These are phyloP conservation scores for Emericellopsis terricola DNA, from an alignment of 495 filamentous ascomycete genomes.

Conservation along the genomic window DNA sequence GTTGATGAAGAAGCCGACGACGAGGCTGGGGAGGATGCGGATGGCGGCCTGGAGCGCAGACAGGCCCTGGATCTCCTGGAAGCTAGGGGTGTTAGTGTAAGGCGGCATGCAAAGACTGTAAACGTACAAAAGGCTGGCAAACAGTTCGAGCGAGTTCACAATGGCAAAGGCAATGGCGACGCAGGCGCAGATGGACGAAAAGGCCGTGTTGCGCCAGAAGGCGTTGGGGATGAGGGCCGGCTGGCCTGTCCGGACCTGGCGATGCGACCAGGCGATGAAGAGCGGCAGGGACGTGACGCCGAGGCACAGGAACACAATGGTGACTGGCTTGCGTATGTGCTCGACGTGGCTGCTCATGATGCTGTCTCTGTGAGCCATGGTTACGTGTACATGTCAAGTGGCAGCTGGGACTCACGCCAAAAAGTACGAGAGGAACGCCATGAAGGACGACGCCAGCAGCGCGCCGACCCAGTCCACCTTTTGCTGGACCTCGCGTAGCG, in stretches of 20 bases:
- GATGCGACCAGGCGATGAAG: constrained; percentile 29
- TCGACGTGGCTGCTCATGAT: constrained; percentile 2
- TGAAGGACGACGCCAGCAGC: constrained; percentile 2
- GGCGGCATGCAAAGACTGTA: constrained; percentile 2
- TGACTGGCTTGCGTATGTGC: constrained; percentile 14
- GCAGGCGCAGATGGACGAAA: constrained; percentile 29
- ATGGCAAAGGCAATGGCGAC: constrained; percentile 29
- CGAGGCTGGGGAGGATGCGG: constrained; percentile 35
- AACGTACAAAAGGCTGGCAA: constrained; percentile 18
- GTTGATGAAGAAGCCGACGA: constrained; percentile 34
- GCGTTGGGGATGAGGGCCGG: constrained; percentile 36
- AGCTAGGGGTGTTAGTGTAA: constrained; percentile 13
- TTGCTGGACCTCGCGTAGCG: background rate
- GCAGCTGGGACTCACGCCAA: constrained; percentile 3
- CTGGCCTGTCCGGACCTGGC: constrained; percentile 18
- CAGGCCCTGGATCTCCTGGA: constrained; percentile 23
- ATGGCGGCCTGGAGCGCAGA: constrained; percentile 28
- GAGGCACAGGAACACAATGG: constrained; percentile 21
- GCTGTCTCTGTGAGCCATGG: background rate
- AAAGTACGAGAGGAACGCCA: constrained; percentile 4
- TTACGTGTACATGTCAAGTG: background rate
- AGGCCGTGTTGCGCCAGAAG: constrained; percentile 30
- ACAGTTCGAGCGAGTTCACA: constrained; percentile 24
- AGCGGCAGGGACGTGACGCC: constrained; percentile 18
- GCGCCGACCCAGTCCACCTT: constrained; percentile 8